phyloP scores from a whole-genome alignment of 805 yeast species.

The Yamadazyma laniorum region DNA sequence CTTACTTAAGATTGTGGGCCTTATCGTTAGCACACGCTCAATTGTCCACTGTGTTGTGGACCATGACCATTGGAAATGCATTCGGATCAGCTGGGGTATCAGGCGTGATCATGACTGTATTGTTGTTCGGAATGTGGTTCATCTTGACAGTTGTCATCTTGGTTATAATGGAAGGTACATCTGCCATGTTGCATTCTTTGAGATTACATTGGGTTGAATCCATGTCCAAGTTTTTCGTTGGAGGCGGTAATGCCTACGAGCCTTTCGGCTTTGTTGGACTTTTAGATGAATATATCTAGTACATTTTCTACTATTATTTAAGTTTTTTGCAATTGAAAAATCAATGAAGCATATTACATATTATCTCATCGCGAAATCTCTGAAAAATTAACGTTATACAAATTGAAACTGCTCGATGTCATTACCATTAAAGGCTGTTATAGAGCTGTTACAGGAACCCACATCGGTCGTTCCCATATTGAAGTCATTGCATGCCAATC shows the following conservation, averaged over 20 bases:
- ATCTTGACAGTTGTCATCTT: conserved; percentile 84
- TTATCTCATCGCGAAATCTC: conserved; percentile 8
- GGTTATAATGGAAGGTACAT: conserved; percentile 97
- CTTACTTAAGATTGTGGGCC: conserved; percentile 96
- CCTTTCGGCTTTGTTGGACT: conserved; percentile 74
- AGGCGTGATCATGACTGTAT: conserved; percentile 73
- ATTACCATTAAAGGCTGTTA: conserved; percentile 11
- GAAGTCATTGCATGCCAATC: conserved; percentile 26
- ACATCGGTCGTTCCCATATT: conserved; percentile 31
- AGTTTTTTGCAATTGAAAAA: not conserved
- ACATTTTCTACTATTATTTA: no score
- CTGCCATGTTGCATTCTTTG: conserved; percentile 98
- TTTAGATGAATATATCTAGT: conserved; percentile 19
- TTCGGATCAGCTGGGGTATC: conserved; percentile 61
- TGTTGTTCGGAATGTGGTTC: conserved; percentile 94
- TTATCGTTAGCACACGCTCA: conserved; percentile 96
- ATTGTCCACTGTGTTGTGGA: conserved; percentile 91
- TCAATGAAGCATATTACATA: no score
- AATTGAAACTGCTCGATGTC: no score
- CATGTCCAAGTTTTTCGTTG: conserved; percentile 96
- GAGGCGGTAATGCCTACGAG: conserved; percentile 88
- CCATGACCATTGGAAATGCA: conserved; percentile 85
- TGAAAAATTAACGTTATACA: conserved; percentile 2
- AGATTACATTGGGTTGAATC: conserved; percentile 99
- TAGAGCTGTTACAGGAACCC: conserved; percentile 26